phyloP scores from a whole-genome alignment of 257 asterid species.

The Misopates orontium region DNA sequence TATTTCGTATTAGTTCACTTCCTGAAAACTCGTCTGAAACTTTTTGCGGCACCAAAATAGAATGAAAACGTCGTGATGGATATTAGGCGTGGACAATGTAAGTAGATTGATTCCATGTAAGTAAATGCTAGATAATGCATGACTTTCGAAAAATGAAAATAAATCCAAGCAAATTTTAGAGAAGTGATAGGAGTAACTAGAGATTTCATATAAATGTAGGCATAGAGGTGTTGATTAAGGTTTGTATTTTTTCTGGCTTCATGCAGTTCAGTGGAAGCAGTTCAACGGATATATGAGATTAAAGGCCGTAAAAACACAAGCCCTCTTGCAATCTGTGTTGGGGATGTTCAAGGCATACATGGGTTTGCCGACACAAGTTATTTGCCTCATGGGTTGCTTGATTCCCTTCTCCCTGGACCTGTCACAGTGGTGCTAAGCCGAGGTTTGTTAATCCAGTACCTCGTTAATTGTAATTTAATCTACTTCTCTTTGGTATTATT shows the following conservation, averaged over 20 bases:
- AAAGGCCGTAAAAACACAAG: slow-evolving; percentile 86
- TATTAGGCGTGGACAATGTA: too few species aligned
- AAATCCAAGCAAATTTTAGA: too few species aligned
- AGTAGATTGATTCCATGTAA: too few species aligned
- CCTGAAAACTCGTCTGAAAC: too few species aligned
- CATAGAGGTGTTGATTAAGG: slow-evolving; percentile 1
- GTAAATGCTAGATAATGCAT: too few species aligned
- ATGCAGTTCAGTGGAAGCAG: slow-evolving; percentile 82
- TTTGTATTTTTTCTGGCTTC: slow-evolving; percentile 24
- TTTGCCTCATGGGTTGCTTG: slow-evolving; percentile 75
- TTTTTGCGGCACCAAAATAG: too few species aligned
- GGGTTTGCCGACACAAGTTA: slow-evolving; percentile 63
- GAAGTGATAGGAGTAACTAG: too few species aligned
- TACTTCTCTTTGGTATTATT: neutral
- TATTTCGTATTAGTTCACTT: too few species aligned
- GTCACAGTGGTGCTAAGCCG: slow-evolving; percentile 73
- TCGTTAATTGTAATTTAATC: neutral
- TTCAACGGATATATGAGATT: slow-evolving; percentile 74
- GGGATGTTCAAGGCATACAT: slow-evolving; percentile 68
- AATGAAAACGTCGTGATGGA: too few species aligned
- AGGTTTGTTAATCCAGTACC: slow-evolving; percentile 45
- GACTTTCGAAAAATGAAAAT: too few species aligned
- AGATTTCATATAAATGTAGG: neutral
- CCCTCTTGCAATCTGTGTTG: slow-evolving; percentile 89
- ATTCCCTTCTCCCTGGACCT: slow-evolving; percentile 86